Evolutionary conservation across 2,329 filamentous ascomycete species (phyloP).

Genomic region (Epichloe scottii): DNA sequence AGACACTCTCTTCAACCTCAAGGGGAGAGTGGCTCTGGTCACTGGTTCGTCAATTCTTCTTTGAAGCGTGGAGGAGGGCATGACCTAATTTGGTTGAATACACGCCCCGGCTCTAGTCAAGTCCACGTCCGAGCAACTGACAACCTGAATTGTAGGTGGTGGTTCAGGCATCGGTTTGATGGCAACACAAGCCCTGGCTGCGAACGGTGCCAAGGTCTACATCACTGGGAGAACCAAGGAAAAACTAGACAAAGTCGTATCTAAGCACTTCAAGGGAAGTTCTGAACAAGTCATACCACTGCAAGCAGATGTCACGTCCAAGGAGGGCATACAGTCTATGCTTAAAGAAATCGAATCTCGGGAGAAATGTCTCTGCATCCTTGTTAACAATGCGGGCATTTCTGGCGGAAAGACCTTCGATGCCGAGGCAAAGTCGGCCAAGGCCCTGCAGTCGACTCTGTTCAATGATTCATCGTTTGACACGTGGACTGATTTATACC

Average conservation of each 20-base stretch:
- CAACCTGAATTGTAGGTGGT: conserved; percentile 22
- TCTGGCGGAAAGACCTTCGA: conserved; percentile 39
- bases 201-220: conserved; percentile 58
- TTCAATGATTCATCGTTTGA: conserved; percentile 57
- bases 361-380: conserved; percentile 48
- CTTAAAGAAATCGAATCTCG: conserved; percentile 41
- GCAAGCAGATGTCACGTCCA: conserved; percentile 48
- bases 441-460: conserved; percentile 45
- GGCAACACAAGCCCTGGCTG: conserved; percentile 53
- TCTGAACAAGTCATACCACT: conserved; percentile 47
- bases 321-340: conserved; percentile 44
- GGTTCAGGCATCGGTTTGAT: conserved; percentile 56
- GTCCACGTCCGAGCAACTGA: neutral
- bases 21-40: conserved; percentile 31
- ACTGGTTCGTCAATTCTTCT: conserved; percentile 21
- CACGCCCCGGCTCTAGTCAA: neutral
- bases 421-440: conserved; percentile 35
- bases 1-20: conserved; percentile 28
- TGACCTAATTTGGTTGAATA: too few species aligned
- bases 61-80: too few species aligned
- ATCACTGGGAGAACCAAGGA: conserved; percentile 53
- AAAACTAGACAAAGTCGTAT: conserved; percentile 46
- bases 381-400: conserved; percentile 58
- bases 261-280: conserved; percentile 41
- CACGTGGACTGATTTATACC: conserved; percentile 60